phyloP scores from a whole-genome alignment of 441 rosid species.

The Francoa sonchifolia region DNA sequence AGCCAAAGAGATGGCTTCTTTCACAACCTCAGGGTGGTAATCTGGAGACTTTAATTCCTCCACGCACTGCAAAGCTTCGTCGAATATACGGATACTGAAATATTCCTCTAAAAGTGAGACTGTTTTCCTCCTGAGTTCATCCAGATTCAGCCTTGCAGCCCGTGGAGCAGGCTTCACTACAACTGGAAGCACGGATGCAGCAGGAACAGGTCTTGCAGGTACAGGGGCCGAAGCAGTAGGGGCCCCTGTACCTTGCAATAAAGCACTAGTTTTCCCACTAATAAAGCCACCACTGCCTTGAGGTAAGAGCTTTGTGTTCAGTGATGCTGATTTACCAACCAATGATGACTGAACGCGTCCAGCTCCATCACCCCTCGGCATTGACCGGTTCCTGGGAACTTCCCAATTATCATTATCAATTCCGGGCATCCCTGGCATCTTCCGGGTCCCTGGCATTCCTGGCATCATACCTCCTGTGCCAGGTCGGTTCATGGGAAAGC shows the following conservation, averaged over 20 bases:
- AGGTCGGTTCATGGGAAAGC: conserved; percentile 50
- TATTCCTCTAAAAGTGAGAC: conserved; percentile 59
- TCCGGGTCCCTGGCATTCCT: conserved; percentile 80
- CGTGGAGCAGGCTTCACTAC: conserved; percentile 33
- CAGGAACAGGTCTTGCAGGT: conserved; percentile 14
- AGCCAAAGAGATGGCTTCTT: conserved; percentile 62
- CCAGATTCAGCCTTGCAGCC: conserved; percentile 27
- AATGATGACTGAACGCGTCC: conserved; percentile 31
- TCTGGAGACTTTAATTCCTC: conserved; percentile 56
- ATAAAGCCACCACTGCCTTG: conserved; percentile 60
- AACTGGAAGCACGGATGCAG: conserved; percentile 18
- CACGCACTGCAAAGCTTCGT: conserved; percentile 65
- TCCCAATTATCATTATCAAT: conserved; percentile 77
- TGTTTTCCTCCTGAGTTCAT: conserved; percentile 47
- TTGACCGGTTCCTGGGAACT: conserved; percentile 46
- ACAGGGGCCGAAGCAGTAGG: conserved; percentile 18
- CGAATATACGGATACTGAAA: conserved; percentile 38
- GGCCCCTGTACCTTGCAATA: conserved; percentile 41
- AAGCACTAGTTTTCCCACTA: conserved; percentile 58
- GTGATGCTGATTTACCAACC: conserved; percentile 32
- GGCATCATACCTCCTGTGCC: conserved; percentile 72
- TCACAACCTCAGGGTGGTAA: conserved; percentile 65
- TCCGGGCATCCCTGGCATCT: conserved; percentile 91
- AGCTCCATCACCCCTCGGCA: conserved; percentile 64
- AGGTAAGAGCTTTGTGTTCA: conserved; percentile 53